Base-by-base conservation (phyloP, 345 rosid species). In the Trapa incisa region DNA sequence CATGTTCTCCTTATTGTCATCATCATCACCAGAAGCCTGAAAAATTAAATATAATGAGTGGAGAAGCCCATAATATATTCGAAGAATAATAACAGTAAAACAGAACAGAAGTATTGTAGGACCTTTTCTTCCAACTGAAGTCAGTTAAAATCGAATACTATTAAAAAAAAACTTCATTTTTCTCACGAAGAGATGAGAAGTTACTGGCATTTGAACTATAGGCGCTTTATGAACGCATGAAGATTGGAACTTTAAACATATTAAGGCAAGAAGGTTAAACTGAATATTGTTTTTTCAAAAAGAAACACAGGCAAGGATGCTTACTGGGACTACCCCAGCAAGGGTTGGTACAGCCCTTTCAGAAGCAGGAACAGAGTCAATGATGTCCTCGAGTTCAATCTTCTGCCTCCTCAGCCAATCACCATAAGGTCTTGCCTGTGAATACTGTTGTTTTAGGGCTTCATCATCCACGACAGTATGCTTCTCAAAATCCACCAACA, bases 401-500 rank as follows among this genome's bases (percentile, higher is more conserved):
- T 88, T 95, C 79, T 95, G 96, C 78, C 88, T 86, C 73, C 76
- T 70, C 67, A 95, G 87, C 99, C 99, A 95, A 47, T 95, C 91
- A 5, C 92, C 91, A 74, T 89, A 95, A 52, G 99, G 99, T 78
- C 96, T 80, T 47, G 92, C 84, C 48, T 45, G 48, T 45, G 48
- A 45, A 45, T 45, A 45, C 48, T 45, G 48, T 13, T 45, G 48
- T 45, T 91, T 95, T 77, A 95, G 77, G 68, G 96, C 97, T 57
- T 91, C 91, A 52, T 95, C 99, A 65, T 95, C 98, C 4, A 95
- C 99, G 75, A 95, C 97, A 68, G 79, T 73, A 74, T 86, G 98
- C 73, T 95, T 95, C 71, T 95, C 94, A 78, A 91, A 95, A 77
- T 95, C 98, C 36, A 95, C 99, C 80, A 95, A 79, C 70, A 95